phyloP scores from a whole-genome alignment of 495 filamentous ascomycete species.

The Daldinia decipiens region DNA sequence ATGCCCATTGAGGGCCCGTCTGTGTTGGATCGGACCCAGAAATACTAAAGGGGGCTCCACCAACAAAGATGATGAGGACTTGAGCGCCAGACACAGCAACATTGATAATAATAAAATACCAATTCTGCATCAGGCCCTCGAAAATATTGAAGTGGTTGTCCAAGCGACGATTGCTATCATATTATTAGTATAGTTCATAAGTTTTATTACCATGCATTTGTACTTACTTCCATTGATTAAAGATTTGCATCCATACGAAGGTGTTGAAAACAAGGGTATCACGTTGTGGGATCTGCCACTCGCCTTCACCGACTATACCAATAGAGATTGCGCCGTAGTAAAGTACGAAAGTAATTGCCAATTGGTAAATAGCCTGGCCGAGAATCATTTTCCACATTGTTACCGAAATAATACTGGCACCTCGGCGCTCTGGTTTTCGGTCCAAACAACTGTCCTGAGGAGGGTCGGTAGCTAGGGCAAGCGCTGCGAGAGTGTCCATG shows the following conservation, averaged over 20 bases:
- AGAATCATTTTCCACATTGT: constrained; percentile 98
- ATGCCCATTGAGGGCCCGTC: constrained; percentile 75
- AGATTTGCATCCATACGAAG: constrained; percentile 97
- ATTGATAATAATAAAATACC: constrained; percentile 86
- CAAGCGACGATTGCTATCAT: constrained; percentile 76
- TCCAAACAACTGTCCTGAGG: constrained; percentile 81
- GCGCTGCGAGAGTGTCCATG: constrained; percentile 91
- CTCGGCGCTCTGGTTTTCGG: constrained; percentile 84
- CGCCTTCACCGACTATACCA: constrained; percentile 60
- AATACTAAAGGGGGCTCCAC: constrained; percentile 77
- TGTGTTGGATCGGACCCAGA: constrained; percentile 56
- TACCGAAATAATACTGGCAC: constrained; percentile 76
- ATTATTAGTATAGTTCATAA: constrained; percentile 45
- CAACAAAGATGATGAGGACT: constrained; percentile 82
- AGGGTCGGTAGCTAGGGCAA: constrained; percentile 86
- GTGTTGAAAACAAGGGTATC: constrained; percentile 89
- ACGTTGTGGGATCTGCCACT: constrained; percentile 57
- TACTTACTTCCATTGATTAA: constrained; percentile 90
- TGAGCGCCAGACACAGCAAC: constrained; percentile 81
- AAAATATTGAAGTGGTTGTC: constrained; percentile 93
- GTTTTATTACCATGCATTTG: not conserved
- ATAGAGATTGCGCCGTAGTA: constrained; percentile 76
- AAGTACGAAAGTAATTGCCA: constrained; percentile 78
- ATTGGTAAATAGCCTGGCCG: constrained; percentile 84
- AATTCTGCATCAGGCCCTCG: constrained; percentile 79